A percentile compares a stretch with the other conserved stretches of the same genome.
Conservation (phyloP, 2,329 filamentous ascomycete species). For the Madurella fahalii region DNA sequence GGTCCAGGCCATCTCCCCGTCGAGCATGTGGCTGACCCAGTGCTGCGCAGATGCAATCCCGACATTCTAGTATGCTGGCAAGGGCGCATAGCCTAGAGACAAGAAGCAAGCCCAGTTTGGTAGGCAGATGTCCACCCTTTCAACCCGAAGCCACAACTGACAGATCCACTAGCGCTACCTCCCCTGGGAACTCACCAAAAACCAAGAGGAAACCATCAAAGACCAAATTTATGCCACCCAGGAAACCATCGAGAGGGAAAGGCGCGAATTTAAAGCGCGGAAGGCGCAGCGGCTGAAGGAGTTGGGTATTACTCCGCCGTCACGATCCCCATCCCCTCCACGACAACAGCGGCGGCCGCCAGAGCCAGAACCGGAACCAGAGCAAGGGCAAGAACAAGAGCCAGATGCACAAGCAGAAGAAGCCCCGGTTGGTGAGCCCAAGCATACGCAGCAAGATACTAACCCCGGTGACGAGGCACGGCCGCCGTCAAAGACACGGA, state of each 20-base stretch:
- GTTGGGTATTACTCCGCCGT: slow-evolving; percentile 30
- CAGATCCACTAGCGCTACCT: slow-evolving; percentile 65
- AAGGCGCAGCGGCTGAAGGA: slow-evolving; percentile 41
- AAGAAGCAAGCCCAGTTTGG: slow-evolving; percentile 65
- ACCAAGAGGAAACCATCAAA: slow-evolving; percentile 68
- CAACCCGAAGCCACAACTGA: slow-evolving; percentile 6
- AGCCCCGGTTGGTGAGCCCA: slow-evolving; percentile 41
- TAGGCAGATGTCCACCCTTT: slow-evolving; percentile 42
- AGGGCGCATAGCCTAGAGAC: slow-evolving; percentile 72
- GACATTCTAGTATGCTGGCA: slow-evolving; percentile 67
- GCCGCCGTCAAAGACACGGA: slow-evolving; percentile 34
- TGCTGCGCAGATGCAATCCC: slow-evolving; percentile 61
- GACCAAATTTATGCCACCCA: slow-evolving; percentile 65
- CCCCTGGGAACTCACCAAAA: slow-evolving; percentile 69
- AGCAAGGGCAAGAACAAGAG: no score
- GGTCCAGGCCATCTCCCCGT: neutral
- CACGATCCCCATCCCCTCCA: slow-evolving; percentile 21
- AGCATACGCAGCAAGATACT: slow-evolving; percentile 35
- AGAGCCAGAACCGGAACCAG: neutral
- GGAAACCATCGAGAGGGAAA: slow-evolving; percentile 59
- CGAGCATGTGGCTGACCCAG: slow-evolving; percentile 25
- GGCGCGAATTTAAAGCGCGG: slow-evolving; percentile 55
- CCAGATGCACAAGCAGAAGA: slow-evolving; percentile 25
- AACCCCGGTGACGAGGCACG: slow-evolving; percentile 33
- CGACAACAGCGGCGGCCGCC: neutral